phyloP scores from a whole-genome alignment of 257 asterid genomes.

The Echium plantagineum region DNA sequence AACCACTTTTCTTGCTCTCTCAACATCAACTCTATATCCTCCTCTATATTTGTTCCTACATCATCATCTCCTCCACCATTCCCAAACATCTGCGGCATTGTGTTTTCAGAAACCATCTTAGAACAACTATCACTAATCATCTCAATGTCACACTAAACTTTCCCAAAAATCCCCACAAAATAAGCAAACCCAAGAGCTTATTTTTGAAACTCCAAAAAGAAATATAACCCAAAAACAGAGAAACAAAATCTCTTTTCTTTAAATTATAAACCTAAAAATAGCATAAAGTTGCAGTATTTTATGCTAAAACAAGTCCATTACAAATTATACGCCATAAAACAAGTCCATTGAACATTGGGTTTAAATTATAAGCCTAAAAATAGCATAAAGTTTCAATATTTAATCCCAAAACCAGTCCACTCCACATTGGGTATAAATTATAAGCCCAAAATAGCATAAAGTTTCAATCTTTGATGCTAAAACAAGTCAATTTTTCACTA shows the following conservation, averaged over 20 bases:
- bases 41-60: conserved; percentile 21
- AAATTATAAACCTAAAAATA: background rate
- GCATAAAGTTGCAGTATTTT: background rate
- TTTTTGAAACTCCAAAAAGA: background rate
- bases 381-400: conserved; percentile 10
- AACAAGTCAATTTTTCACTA: background rate
- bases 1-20: conserved; percentile 25
- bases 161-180: background rate
- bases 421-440: background rate
- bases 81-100: conserved; percentile 30
- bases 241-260: background rate
- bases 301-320: conserved; percentile 7
- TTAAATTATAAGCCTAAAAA: background rate
- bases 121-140: conserved; percentile 38
- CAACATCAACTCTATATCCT: conserved; percentile 39
- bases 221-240: background rate
- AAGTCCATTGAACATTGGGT: background rate
- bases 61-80: conserved; percentile 35
- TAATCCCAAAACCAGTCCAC: conserved; percentile 1
- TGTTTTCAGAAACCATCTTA: conserved; percentile 38
- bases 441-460: conserved; percentile 1
- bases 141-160: conserved; percentile 9
- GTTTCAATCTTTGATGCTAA: conserved; percentile 11
- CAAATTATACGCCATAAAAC: background rate
- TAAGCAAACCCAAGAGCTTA: background rate